phyloP scores from a whole-genome alignment of 345 rosid species.

The Ceriops zippeliana region DNA sequence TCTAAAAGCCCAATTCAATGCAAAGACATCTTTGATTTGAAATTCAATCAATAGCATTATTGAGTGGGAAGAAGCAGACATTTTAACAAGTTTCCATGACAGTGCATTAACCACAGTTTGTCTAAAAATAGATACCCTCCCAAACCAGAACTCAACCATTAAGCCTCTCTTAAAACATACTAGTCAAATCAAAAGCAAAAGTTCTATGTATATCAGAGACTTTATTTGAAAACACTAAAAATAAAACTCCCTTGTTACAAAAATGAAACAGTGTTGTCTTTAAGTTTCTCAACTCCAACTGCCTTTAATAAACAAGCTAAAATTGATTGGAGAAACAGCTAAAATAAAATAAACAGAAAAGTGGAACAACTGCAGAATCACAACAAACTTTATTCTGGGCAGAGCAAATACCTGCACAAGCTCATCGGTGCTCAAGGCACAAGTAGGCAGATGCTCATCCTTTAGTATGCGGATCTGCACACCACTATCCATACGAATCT shows the following conservation, averaged over 20 bases:
- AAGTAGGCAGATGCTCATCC: conserved; percentile 79
- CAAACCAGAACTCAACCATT: too few relatives aligned
- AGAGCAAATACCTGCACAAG: conserved; percentile 70
- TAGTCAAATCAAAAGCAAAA: too few relatives aligned
- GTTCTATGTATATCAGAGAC: too few relatives aligned
- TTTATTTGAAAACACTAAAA: too few relatives aligned
- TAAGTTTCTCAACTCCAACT: not conserved
- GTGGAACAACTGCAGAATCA: not conserved
- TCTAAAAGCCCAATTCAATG: not conserved
- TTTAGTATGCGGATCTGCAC: conserved; percentile 88
- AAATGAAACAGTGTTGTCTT: not conserved
- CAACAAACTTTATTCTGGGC: too few relatives aligned
- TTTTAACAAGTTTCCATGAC: not conserved
- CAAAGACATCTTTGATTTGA: not conserved
- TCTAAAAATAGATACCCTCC: too few relatives aligned
- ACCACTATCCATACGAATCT: conserved; percentile 84
- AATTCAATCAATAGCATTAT: not conserved
- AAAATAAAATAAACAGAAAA: not conserved
- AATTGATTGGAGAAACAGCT: not conserved
- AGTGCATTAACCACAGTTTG: not conserved
- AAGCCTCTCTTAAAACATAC: too few relatives aligned
- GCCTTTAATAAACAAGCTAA: not conserved
- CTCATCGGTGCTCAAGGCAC: conserved; percentile 83
- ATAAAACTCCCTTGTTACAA: too few relatives aligned
- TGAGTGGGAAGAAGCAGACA: not conserved